Conservation (phyloP, 2,329 filamentous ascomycete genomes). For the Monosporascus cannonballus region DNA sequence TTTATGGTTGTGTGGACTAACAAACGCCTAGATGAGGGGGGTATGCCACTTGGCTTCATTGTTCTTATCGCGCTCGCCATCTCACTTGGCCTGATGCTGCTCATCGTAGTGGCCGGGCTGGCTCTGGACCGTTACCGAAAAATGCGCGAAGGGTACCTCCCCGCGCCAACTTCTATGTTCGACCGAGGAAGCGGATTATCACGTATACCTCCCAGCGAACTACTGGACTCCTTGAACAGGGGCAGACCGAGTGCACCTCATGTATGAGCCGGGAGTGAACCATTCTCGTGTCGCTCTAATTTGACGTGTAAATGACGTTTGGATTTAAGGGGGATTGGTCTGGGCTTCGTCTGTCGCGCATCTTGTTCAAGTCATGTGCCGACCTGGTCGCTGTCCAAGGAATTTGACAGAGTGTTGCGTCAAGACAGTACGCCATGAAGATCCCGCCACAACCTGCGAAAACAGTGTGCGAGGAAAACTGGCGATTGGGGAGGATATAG, state of each 20-base stretch:
- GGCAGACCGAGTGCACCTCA: conserved; percentile 43
- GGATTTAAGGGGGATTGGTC: conserved; percentile 9
- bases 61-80: conserved; percentile 78
- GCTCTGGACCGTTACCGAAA: conserved; percentile 70
- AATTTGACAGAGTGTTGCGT: background rate
- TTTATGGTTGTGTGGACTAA: conserved; percentile 6
- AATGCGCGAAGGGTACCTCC: conserved; percentile 72
- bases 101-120: conserved; percentile 71
- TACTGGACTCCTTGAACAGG: conserved; percentile 48
- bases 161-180: conserved; percentile 63
- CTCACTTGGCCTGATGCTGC: conserved; percentile 68
- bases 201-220: conserved; percentile 55
- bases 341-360: background rate
- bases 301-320: conserved; percentile 4
- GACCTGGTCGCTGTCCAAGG: background rate
- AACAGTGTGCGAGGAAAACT: conserved; percentile 2
- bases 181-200: conserved; percentile 54
- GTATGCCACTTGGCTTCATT: conserved; percentile 68
- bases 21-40: conserved; percentile 32
- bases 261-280: conserved; percentile 31
- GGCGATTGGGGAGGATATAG: conserved; percentile 7
- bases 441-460: conserved; percentile 3
- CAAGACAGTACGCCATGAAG: conserved; percentile 9
- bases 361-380: background rate
- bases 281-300: background rate